These are phyloP conservation scores for Cenococcum geophilum DNA, from an alignment of 495 filamentous ascomycete species.

Conservation along the genomic window DNA sequence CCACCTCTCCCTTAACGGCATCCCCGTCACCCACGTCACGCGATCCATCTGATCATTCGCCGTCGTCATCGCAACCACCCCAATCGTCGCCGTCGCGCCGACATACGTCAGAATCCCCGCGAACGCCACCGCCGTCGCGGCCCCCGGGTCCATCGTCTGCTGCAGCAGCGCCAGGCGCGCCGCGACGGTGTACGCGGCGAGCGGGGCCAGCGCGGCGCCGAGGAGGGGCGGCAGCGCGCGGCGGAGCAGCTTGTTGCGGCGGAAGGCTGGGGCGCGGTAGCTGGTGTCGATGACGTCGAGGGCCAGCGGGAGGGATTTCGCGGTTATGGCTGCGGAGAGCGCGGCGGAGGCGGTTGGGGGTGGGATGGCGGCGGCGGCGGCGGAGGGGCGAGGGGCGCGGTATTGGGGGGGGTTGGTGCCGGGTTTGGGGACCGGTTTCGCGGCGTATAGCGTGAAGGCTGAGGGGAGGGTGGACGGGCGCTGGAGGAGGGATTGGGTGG, in stretches of 20 bases:
- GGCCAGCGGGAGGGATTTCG: constrained; percentile 66
- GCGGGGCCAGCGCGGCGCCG: constrained; percentile 54
- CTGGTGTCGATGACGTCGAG: constrained; percentile 74
- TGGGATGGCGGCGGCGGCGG: constrained; percentile 64
- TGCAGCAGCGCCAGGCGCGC: constrained; percentile 54
- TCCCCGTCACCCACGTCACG: constrained; percentile 77
- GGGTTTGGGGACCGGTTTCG: constrained; percentile 67
- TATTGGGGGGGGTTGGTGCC: constrained; percentile 54
- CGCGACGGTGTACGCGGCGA: constrained; percentile 64
- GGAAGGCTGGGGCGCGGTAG: constrained; percentile 67
- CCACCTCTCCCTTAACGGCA: constrained; percentile 79
- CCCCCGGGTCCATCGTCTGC: constrained; percentile 60
- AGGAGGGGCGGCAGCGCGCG: constrained; percentile 48
- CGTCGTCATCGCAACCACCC: constrained; percentile 75
- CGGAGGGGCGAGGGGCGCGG: constrained; percentile 57
- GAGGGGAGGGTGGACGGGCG: constrained; percentile 68
- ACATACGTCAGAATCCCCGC: constrained; percentile 76
- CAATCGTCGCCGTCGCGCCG: constrained; percentile 67
- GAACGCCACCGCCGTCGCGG: constrained; percentile 72
- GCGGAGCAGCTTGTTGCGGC: constrained; percentile 55
- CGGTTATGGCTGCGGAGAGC: constrained; percentile 66
- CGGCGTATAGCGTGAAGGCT: constrained; percentile 74
- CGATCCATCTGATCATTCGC: constrained; percentile 91
- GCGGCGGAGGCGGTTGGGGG: constrained; percentile 59
- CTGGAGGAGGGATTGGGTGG: constrained; percentile 62